Evolutionary conservation across 2,329 filamentous ascomycete species (phyloP).

Genomic region (Clarireedia paspali): DNA sequence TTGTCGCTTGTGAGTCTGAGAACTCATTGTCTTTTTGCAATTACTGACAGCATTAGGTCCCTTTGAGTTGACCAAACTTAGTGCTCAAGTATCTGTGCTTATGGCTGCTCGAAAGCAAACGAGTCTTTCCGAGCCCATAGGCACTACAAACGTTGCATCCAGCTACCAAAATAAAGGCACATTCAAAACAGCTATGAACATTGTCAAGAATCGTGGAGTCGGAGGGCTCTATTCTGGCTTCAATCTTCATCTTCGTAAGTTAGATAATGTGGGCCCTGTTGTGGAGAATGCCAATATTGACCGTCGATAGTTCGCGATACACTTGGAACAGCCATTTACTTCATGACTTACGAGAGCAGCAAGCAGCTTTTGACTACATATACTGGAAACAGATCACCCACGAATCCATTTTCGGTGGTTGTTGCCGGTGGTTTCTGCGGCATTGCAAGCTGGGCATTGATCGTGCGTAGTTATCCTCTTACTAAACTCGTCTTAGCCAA

Average conservation of each 20-base stretch:
- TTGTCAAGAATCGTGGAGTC: slow-evolving; percentile 66
- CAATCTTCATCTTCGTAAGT: slow-evolving; percentile 66
- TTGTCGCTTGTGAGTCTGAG: slow-evolving; percentile 59
- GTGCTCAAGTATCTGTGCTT: slow-evolving; percentile 75
- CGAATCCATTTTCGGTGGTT: slow-evolving; percentile 70
- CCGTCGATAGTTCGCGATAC: slow-evolving; percentile 62
- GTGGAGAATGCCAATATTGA: not conserved
- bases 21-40: not conserved
- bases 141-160: slow-evolving; percentile 38
- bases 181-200: slow-evolving; percentile 66
- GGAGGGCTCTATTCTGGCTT: slow-evolving; percentile 75
- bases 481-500: not conserved
- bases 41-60: slow-evolving; percentile 44
- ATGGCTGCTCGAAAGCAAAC: slow-evolving; percentile 52
- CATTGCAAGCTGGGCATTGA: slow-evolving; percentile 68
- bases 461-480: not conserved
- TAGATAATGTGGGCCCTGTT: not conserved
- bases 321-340: slow-evolving; percentile 77
- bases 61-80: slow-evolving; percentile 85
- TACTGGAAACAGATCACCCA: slow-evolving; percentile 62
- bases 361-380: slow-evolving; percentile 76
- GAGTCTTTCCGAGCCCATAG: slow-evolving; percentile 28
- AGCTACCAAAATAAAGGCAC: slow-evolving; percentile 76
- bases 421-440: slow-evolving; percentile 74
- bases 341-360: slow-evolving; percentile 80